Conservation (phyloP, 2,329 filamentous ascomycete species). For the Xylaria arbuscula region DNA sequence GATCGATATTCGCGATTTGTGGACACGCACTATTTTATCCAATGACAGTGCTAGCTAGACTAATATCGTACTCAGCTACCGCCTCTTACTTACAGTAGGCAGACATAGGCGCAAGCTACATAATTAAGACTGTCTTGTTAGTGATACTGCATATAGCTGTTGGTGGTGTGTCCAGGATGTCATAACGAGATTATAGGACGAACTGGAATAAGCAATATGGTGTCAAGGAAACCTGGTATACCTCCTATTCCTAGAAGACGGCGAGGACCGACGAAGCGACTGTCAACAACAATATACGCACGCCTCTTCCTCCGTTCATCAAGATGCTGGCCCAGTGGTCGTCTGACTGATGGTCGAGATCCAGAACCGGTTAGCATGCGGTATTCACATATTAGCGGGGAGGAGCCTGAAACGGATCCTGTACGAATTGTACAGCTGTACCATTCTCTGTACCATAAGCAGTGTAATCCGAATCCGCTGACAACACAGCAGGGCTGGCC, state of each 20-base stretch:
- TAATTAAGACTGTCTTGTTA: slow-evolving; percentile 8
- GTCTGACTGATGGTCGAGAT: slow-evolving; percentile 10
- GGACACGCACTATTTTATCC: slow-evolving; percentile 4
- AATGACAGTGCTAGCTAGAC: neutral
- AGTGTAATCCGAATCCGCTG: slow-evolving; percentile 16
- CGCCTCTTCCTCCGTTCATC: slow-evolving; percentile 15
- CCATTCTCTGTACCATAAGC: too few species aligned
- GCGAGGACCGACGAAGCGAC: slow-evolving; percentile 17
- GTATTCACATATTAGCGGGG: slow-evolving; percentile 26
- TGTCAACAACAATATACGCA: neutral
- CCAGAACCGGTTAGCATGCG: slow-evolving; percentile 17
- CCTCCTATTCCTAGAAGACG: slow-evolving; percentile 38
- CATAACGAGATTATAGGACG: slow-evolving; percentile 34
- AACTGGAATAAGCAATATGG: slow-evolving; percentile 24
- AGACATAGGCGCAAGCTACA: neutral
- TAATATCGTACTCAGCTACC: slow-evolving; percentile 10
- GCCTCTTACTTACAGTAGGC: slow-evolving; percentile 27
- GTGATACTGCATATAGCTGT: slow-evolving; percentile 28
- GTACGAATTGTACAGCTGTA: neutral
- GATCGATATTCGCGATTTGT: slow-evolving; percentile 19
- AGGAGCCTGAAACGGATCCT: slow-evolving; percentile 38
- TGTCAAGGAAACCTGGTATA: slow-evolving; percentile 18
- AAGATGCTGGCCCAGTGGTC: slow-evolving; percentile 1
- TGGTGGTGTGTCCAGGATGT: slow-evolving; percentile 20
- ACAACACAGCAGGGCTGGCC: slow-evolving; percentile 39